Evolutionary conservation across 2,329 filamentous ascomycete genomes (phyloP), one percentile per base, ranked within the genome.

Genomic region (Hypoxylon sp.): DNA sequence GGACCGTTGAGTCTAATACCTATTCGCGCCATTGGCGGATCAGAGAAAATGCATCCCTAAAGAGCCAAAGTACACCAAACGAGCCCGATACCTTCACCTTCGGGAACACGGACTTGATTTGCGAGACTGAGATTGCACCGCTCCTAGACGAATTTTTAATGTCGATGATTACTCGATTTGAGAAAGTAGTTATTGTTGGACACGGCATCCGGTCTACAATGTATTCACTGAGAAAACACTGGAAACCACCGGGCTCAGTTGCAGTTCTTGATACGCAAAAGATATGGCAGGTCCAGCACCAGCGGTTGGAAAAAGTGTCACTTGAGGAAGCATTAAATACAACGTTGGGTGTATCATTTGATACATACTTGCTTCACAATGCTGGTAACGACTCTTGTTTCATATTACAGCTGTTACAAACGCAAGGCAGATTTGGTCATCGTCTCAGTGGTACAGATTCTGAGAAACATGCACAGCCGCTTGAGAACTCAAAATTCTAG

Each of bases 271-370:
- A 72, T 37, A 70, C 66, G 0, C 41, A 63, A n/a, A 65, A 46
- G 19, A 67, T 72, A 45, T 71, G 64, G 64, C 66, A 68, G 14
- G 0, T 52, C 8, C 70, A 68, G 27, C 30, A 57, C 16, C 8
- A 3, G 2, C 2, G 14, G 14, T 1, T 9, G 3, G 1, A 47
- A 2, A 1, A 30, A 1, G 21, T 41, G 21, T 12, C 48, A 2
- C 39, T 69, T 2, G 56, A 56, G 19, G 9, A 65, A 7, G 59
- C 63, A 2, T 46, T 71, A 2, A 2, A 43, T 0, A 58, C 25
- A n/a, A 30, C 56, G 1, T 5, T 9, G 3, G 29, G 5, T 0
- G 5, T 21, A 16, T 3, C 0, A 5, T 57, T 30, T 12, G 21
- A 60, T 2, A 12, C 43, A 25, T 2, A 47, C 3, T 16, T 69